Conservation (phyloP, 495 filamentous ascomycete genomes). For the Aspergillus mulundensis region DNA sequence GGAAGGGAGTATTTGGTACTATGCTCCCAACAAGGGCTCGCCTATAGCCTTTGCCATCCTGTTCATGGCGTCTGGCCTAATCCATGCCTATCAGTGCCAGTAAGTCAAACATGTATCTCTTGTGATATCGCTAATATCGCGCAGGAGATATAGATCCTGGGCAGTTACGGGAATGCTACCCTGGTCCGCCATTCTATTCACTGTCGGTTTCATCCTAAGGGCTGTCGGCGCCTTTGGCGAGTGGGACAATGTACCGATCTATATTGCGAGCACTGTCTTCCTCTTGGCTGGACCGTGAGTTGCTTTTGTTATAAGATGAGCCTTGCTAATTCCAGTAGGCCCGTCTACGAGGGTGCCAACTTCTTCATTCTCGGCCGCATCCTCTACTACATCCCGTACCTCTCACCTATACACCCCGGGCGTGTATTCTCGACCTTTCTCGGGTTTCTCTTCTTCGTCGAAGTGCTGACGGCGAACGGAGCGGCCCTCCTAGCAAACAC, state of each 20-base stretch:
- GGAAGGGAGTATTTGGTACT: slow-evolving; percentile 59
- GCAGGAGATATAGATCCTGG: slow-evolving; percentile 44
- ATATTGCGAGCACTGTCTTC: slow-evolving; percentile 58
- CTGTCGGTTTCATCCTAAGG: slow-evolving; percentile 55
- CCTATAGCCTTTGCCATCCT: slow-evolving; percentile 64
- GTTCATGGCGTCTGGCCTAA: slow-evolving; percentile 54
- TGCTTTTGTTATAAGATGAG: not conserved
- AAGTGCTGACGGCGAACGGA: slow-evolving; percentile 66
- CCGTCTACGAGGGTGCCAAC: slow-evolving; percentile 69
- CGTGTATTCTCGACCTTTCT: slow-evolving; percentile 73
- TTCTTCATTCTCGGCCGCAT: slow-evolving; percentile 74
- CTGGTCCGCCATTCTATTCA: slow-evolving; percentile 50
- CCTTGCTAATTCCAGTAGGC: slow-evolving; percentile 34
- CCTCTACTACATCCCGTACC: slow-evolving; percentile 74
- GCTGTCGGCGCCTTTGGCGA: slow-evolving; percentile 53
- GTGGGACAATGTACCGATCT: slow-evolving; percentile 52
- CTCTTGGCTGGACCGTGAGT: slow-evolving; percentile 63
- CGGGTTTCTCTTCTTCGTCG: slow-evolving; percentile 58
- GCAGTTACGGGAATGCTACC: slow-evolving; percentile 53
- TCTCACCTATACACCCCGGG: slow-evolving; percentile 72
- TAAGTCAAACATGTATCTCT: slow-evolving; percentile 19
- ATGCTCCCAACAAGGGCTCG: slow-evolving; percentile 70
- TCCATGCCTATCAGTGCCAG: slow-evolving; percentile 63
- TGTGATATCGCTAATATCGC: not conserved
- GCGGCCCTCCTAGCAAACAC: slow-evolving; percentile 55